Percentiles rank a stretch among this genome's conserved stretches.
phyloP scores from a whole-genome alignment of 176 grass and related monocot genomes.

The Eremochloa ophiuroides region DNA sequence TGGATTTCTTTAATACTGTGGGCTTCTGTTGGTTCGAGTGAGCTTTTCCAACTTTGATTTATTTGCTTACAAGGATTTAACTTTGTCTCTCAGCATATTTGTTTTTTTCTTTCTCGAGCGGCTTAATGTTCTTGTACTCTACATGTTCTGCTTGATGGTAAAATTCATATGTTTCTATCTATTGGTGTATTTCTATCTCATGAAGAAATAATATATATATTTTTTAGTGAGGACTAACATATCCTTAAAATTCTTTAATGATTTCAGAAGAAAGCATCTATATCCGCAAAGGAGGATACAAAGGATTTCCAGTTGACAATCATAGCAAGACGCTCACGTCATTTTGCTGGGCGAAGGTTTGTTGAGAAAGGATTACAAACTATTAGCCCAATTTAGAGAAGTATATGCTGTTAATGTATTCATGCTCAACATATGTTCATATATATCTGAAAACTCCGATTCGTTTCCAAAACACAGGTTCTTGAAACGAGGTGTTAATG shows the following conservation, averaged over 20 bases:
- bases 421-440: background rate
- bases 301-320: constrained; percentile 55
- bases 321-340: constrained; percentile 58
- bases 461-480: constrained; percentile 35
- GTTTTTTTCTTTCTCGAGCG: too few relatives aligned
- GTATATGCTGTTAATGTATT: background rate
- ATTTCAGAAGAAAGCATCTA: constrained; percentile 46
- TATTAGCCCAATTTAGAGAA: background rate
- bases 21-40: too few relatives aligned
- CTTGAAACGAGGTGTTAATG: constrained; percentile 56
- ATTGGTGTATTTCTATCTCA: too few relatives aligned
- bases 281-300: constrained; percentile 39
- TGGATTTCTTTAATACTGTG: too few relatives aligned
- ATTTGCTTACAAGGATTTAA: too few relatives aligned
- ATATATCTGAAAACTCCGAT: background rate
- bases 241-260: background rate
- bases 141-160: too few relatives aligned
- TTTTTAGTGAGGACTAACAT: background rate
- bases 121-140: too few relatives aligned
- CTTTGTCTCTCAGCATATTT: too few relatives aligned
- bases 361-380: background rate
- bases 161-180: too few relatives aligned
- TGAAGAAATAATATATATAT: too few relatives aligned
- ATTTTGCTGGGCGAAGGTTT: constrained; percentile 72
- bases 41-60: too few relatives aligned